Base-by-base conservation (phyloP, 2,329 filamentous ascomycete genomes). In the Fusarium burgessii region DNA sequence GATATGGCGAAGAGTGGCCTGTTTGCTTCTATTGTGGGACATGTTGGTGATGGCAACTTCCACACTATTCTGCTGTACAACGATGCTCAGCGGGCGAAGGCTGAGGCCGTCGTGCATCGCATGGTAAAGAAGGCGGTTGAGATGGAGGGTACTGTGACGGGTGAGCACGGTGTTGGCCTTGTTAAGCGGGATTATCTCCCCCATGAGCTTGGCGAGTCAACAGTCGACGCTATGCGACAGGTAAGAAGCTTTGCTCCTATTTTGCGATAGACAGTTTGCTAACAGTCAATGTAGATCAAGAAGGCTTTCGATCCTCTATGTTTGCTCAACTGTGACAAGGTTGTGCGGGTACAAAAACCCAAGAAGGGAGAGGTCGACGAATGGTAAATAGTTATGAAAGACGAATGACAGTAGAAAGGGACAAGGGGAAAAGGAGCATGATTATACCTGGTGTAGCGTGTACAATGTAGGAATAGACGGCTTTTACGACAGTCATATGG, bases 41-140 rank as follows among this genome's bases (percentile, higher is more conserved):
- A 93, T 76, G 91, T 92, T 20, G 91, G 91, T 1, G 91, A 95
- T 73, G 92, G 92, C 35, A 95, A 95, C 81, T 95, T 95, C 77
- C 92, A 95, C 80, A 82, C 87, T 10, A 89, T 90, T 55, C 77
- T 90, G 20, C 77, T 89, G 11, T 89, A 88, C 77, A 91, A 89
- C 62, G 88, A 92, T n/a, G 82, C 85, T 25, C 90, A 95, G 79
- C 87, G 90, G 71, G 81, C 85, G 62, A 86, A 88, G 58, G 91
- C 92, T 5, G 91, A 94, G 76, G 86, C 86, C 42, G 83, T 95
- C 29, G 92, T 96, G 29, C 92, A 95, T 78, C 87, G 90, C 62
- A 96, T 96, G 93, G 92, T 95, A 60, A 94, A 95, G 86, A 86
- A 92, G 67, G 93, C 93, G 1, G 90, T 97, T 51, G 92, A 94